Evolutionary conservation across 2,329 filamentous ascomycete species (phyloP), one percentile per base, ranked within the genome.

Genomic region (Coniella vitis): DNA sequence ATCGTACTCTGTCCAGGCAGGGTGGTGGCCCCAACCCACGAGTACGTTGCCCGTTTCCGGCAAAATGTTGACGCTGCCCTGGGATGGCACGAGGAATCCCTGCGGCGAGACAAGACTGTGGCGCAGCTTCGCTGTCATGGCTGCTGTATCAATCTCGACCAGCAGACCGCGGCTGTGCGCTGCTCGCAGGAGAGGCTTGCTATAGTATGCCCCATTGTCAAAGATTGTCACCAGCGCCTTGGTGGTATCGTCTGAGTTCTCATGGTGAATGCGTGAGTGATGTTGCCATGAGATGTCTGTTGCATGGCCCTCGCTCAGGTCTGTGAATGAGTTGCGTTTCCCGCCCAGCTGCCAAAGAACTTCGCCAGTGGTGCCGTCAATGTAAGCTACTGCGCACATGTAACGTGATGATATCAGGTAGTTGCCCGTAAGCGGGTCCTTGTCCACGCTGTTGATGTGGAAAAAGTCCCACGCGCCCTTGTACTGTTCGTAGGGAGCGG

Each of bases 241-340:
- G 25, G 10, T 57, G 47, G 58, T 51, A 38, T 57, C 56, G 7
- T 54, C 57, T 29, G 25, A 10, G 38, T 68, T 36, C 31, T 44
- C 61, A 42, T 69, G 64, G 55, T 59, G 57, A 53, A 65, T 59
- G 19, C 62, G 62, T 5, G 63, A 65, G 44, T 69, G 63, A 53
- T 69, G 67, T 55, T 70, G 66, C 61, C 66, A 69, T 43, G 58
- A 57, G 54, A 69, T 66, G 52, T 64, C 57, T 25, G 62, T 65
- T 9, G 66, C 66, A 3, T 47, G 54, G 10, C 64, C 65, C 13
- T 52, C 60, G 35, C 61, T 64, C 1, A 68, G 49, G 45, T 70
- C 67, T 12, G 32, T 13, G 48, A 69, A 69, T 38, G 63, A 56
- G 50, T 64, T 69, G n/a, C 55, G 40, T 17, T 56, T 56, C 17